Evolutionary conservation across 495 filamentous ascomycete genomes (phyloP), one percentile per base, ranked within the genome.

Genomic region (Aspergillus avenaceus): DNA sequence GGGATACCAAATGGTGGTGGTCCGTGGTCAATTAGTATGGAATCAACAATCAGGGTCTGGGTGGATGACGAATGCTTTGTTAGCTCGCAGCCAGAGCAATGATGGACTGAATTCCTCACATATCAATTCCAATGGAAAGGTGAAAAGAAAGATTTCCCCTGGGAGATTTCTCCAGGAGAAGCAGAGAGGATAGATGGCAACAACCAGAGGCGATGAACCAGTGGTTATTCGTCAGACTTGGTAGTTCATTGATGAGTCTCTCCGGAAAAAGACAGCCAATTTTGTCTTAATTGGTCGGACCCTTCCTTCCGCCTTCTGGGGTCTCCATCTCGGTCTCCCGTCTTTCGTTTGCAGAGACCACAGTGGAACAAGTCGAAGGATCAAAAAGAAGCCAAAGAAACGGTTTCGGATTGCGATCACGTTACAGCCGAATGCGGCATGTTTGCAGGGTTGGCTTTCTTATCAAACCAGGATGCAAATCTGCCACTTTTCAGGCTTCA

Each of bases 11-110:
- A 9, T 23, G 45, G 26, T n/a, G 46, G 6, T 7, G n/a, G 37
- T 41, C 29, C 48, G 48, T 50, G 48, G 48, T 42, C 48, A 34
- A 34, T 47, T n/a, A n/a, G n/a, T 0, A 9, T 16, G 45, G 23
- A 32, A 47, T 47, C 45, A 31, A 37, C 45, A 36, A 31, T 36
- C 4, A 22, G 14, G 9, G n/a, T 25, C 24, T 32, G 28, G 21
- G 41, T 11, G 21, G 21, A 24, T 9, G 32, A 32, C 21, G 22
- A 29, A 47, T 28, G 24, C 31, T 29, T 46, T 28, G 47, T 49
- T 41, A 49, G 16, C 47, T 37, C 41, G 36, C 34, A 12, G 41
- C 28, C n/a, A 21, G 19, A 16, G 37, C 26, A 49, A 21, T 32
- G 2, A 13, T 27, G 24, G 8, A 27, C 23, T 12, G 24, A 25